Evolutionary conservation across 2,329 filamentous ascomycete species (phyloP), one percentile per base, ranked within the genome.

Genomic region (Trichoderma aggressivum): DNA sequence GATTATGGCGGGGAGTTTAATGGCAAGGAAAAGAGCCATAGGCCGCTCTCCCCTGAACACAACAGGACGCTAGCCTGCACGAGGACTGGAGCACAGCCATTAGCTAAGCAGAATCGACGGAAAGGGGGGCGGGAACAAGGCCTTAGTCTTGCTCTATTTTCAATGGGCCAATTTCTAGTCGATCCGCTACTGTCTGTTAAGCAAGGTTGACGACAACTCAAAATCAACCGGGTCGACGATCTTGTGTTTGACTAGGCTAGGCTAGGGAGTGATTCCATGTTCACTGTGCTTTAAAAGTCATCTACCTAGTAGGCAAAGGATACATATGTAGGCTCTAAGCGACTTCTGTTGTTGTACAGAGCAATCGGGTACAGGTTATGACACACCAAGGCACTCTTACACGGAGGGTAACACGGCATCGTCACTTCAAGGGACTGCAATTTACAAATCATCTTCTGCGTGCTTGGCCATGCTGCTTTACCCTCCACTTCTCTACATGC

Each of bases 1-100:
- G 68, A 63, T 70, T 70, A 59, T 70, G 68, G 60, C 59, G 60
- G 66, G 66, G 66, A 53, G 56, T 68, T 68, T 68, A 50, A 50
- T 47, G 55, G 34, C 50, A 70, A 50, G 58, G 66, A 43, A 68
- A 67, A 56, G 43, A 47, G 28, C 55, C 53, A 66, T 66, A 56
- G 63, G 63, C 65, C 32, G 34, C 34, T 66, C 53, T 32, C 65
- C 63, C 65, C 55, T 60, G 65, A 60, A 32, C 55, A 68, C 65
- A 26, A 21, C 65, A 59, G 26, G 43, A 30, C 64, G 65, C 65
- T 68, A 68, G 34, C 2, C 34, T 67, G 36, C 53, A 30, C 24
- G 64, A 39, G 53, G 64, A 18, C 26, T 67, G 58, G 64, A 50
- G 36, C 14, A 28, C 16, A 18, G 2, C 4, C 26, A 34, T 68